Evolutionary conservation across 768 basidiomycete species (phyloP).

Genomic region (Amanita phalloides): DNA sequence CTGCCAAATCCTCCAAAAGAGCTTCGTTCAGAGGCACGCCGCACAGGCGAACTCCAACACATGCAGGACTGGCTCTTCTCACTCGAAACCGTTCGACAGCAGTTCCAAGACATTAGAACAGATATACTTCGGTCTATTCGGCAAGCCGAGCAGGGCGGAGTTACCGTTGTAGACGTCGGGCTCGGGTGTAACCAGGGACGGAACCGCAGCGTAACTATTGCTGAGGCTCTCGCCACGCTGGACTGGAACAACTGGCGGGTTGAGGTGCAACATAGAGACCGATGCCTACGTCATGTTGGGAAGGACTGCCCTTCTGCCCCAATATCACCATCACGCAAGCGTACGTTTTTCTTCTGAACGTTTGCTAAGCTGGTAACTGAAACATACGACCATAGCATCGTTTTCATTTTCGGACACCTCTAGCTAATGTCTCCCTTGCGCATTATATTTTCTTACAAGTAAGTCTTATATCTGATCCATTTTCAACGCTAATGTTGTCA

Average conservation of each 20-base stretch:
- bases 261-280: constrained; percentile 1
- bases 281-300: background rate
- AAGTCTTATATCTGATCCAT: background rate
- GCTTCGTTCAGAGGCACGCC: background rate
- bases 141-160: background rate
- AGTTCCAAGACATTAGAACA: background rate
- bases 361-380: background rate
- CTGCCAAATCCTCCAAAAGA: constrained; percentile 5
- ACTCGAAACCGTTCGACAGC: background rate
- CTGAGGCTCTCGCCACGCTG: background rate
- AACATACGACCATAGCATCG: background rate
- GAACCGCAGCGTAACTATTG: constrained; percentile 4
- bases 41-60: background rate
- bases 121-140: background rate
- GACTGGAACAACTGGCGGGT: constrained; percentile 1
- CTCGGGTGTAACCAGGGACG: constrained; percentile 1
- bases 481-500: background rate
- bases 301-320: background rate
- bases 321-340: background rate
- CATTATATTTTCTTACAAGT: background rate
- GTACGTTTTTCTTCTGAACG: background rate
- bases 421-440: background rate
- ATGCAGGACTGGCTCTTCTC: constrained; percentile 5
- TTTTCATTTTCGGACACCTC: background rate
- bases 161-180: background rate